These are phyloP conservation scores for Neospermospora avenae DNA, from an alignment of 2,329 filamentous ascomycete genomes.

Conservation along the genomic window DNA sequence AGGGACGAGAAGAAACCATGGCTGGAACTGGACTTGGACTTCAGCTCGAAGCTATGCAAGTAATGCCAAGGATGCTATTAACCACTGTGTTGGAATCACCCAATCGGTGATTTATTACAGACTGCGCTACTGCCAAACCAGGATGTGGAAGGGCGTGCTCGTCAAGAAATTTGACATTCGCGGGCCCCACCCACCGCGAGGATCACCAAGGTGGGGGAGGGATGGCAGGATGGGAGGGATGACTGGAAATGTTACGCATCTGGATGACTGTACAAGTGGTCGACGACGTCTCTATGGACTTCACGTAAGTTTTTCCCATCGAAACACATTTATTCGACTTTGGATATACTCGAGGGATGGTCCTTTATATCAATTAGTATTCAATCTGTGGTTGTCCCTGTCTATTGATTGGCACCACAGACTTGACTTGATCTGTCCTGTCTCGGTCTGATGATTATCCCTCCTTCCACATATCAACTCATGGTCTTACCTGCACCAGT, in stretches of 20 bases:
- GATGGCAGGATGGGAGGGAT: constrained; percentile 4
- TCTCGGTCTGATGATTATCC: too few relatives aligned
- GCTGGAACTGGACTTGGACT: too few relatives aligned
- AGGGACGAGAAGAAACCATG: too few relatives aligned
- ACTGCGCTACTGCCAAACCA: constrained; percentile 17
- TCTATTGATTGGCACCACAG: too few relatives aligned
- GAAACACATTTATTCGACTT: neutral
- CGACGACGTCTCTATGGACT: neutral
- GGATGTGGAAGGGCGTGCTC: constrained; percentile 27
- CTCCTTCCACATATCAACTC: neutral
- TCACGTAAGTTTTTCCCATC: neutral
- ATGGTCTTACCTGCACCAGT: too few relatives aligned
- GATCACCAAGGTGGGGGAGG: too few relatives aligned
- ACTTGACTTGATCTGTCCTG: too few relatives aligned
- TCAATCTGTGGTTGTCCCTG: too few relatives aligned
- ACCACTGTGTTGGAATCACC: constrained; percentile 8
- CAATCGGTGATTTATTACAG: constrained; percentile 1
- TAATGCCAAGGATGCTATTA: too few relatives aligned
- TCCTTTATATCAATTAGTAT: too few relatives aligned
- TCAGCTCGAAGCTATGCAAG: too few relatives aligned
- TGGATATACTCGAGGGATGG: neutral
- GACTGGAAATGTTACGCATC: constrained; percentile 6
- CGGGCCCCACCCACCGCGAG: neutral
- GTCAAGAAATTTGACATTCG: constrained; percentile 23
- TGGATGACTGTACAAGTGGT: neutral